phyloP scores from a whole-genome alignment of 805 yeast genomes.

The Lipomyces kockii region DNA sequence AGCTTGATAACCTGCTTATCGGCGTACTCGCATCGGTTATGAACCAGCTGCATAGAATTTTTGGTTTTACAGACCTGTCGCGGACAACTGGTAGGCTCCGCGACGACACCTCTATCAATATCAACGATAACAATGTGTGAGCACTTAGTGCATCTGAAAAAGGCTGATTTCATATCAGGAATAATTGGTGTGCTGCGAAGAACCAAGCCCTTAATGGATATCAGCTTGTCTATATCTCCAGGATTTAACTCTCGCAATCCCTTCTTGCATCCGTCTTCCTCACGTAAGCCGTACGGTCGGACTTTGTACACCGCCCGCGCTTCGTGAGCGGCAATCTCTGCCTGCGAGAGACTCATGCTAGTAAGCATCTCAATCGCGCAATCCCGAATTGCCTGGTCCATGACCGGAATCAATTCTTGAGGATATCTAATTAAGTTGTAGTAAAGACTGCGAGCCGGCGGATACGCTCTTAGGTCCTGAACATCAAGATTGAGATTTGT shows the following conservation, averaged over 20 bases:
- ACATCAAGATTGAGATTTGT: slow-evolving; percentile 87
- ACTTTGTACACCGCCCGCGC: slow-evolving; percentile 64
- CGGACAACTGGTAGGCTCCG: slow-evolving; percentile 94
- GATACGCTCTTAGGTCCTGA: slow-evolving; percentile 73
- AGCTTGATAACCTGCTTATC: slow-evolving; percentile 93
- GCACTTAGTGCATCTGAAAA: slow-evolving; percentile 93
- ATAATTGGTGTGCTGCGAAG: slow-evolving; percentile 86
- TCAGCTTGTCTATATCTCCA: slow-evolving; percentile 89
- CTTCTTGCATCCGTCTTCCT: slow-evolving; percentile 53
- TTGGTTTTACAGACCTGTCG: slow-evolving; percentile 78
- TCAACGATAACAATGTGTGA: slow-evolving; percentile 90
- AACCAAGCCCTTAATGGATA: slow-evolving; percentile 87
- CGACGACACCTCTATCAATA: slow-evolving; percentile 90
- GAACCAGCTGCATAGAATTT: slow-evolving; percentile 87
- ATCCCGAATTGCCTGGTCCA: slow-evolving; percentile 95
- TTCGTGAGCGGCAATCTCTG: slow-evolving; percentile 35
- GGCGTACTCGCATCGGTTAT: slow-evolving; percentile 89
- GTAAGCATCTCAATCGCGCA: slow-evolving; percentile 75
- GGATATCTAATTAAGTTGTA: slow-evolving; percentile 90
- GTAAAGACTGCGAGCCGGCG: slow-evolving; percentile 76
- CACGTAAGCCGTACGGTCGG: slow-evolving; percentile 76
- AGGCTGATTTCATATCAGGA: slow-evolving; percentile 98
- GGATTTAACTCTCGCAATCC: slow-evolving; percentile 96
- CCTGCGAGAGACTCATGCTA: slow-evolving; percentile 46
- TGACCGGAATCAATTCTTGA: slow-evolving; percentile 93